Base-by-base conservation (phyloP, 2,329 filamentous ascomycete species). In the Pyrenochaeta sp. region DNA sequence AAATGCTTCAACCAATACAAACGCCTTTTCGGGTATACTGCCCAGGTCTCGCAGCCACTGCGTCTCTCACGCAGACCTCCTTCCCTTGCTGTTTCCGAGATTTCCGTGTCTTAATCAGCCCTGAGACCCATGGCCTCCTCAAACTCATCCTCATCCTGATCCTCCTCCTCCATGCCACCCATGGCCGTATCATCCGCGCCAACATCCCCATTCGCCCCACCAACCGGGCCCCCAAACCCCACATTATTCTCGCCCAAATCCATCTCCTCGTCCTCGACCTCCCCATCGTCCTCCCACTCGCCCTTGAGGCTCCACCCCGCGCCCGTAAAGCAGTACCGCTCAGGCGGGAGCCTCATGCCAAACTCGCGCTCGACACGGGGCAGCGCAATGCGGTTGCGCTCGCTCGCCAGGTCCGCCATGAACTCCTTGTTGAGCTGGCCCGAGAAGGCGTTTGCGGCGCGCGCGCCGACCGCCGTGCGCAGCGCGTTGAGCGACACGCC, bases 361-460 rank as follows among this genome's bases (percentile, higher is more conserved):
- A 76, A 83, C 34, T 79, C 76, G 31, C 80, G 72, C 51, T 81
- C 77, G n/a, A 82, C 77, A 2, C 67, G 43, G 28, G 68, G 68
- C 45, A 70, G 18, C 41, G 65, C 67, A 44, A 55, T 67, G 15
- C 48, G 39, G 81, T 92, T 61, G 54, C 77, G 72, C 27, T 70
- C 68, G 3, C 41, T 50, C 34, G 68, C 89, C n/a, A 90, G 75
- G 66, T 91, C 87, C 43, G 86, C 74, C 75, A 92, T 78, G 69
- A 88, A 91, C 55, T 93, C 89, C 65, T 92, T 92, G 1, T 83
- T 81, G 75, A 62, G 79, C 77, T 50, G 81, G 72, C 50, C 81
- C 3, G 31, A 24, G 72, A 90, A 91, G 65, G 89, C 85, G 65
- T 85, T 87, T 20, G 84, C 81, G 29, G 89, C 77, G 3, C 88